Evolutionary conservation across 495 filamentous ascomycete species (phyloP), one percentile per base, ranked within the genome.

Genomic region (Annulohypoxylon maeteangense): DNA sequence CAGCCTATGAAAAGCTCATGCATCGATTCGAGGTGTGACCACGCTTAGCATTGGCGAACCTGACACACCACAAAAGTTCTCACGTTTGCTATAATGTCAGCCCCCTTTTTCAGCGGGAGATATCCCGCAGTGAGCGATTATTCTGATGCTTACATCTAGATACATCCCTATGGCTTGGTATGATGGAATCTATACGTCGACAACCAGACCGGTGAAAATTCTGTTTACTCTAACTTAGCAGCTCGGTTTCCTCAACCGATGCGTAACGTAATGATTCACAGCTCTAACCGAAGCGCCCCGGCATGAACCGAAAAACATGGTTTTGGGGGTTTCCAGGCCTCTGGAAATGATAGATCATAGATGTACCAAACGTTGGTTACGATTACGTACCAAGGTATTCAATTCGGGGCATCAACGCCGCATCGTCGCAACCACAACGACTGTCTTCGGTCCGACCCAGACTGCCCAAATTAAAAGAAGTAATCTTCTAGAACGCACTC

Each of bases 61-160:
- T 25, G 48, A 18, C n/a, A 47, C 61, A 50, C 70, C 48, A 66
- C 25, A 23, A 23, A 18, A 31, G 16, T 61, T 51, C 27, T 51
- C 54, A 54, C 50, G 31, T 18, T 38, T 16, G 18, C 25, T 42
- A 20, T 42, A 45, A 55, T 54, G 70, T 73, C 65, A 73, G 70
- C 70, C 70, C 70, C 70, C 70, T 73, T 65, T 70, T 66, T 32
- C 31, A n/a, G 7, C 20, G 50, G n/a, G 34, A 58, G 36, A 71
- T 64, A 65, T 64, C 23, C 38, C 25, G 45, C 59, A 51, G 59
- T 64, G 51, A 71, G 63, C 32, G 53, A 71, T 63, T 67, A 63
- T 57, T 47, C 11, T 59, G 3, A 55, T 29, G 20, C 23, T 51
- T 22, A 57, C 40, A 36, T 40, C 12, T 20, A 29, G 27, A 12